phyloP scores from a whole-genome alignment of 495 filamentous ascomycete genomes.

The Podospora pseudoanserina region DNA sequence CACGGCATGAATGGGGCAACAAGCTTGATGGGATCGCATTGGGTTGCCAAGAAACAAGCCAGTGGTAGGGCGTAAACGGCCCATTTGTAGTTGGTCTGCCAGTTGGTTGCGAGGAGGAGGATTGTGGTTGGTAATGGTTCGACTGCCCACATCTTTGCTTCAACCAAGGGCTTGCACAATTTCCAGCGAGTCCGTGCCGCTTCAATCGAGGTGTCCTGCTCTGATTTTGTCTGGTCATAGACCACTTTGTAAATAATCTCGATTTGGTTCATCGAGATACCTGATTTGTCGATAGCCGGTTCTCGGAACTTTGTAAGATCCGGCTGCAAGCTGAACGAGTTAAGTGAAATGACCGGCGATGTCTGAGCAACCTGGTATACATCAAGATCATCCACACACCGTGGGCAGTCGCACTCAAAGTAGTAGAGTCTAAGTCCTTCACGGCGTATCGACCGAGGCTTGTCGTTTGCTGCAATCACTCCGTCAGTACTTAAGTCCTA shows the following conservation, averaged over 20 bases:
- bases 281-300: slow-evolving; percentile 27
- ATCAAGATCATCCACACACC: slow-evolving; percentile 42
- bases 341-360: slow-evolving; percentile 38
- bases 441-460: slow-evolving; percentile 32
- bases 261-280: slow-evolving; percentile 15
- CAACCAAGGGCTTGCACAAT: slow-evolving; percentile 35
- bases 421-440: slow-evolving; percentile 38
- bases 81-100: slow-evolving; percentile 25
- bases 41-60: slow-evolving; percentile 36
- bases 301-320: slow-evolving; percentile 22
- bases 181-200: slow-evolving; percentile 31
- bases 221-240: slow-evolving; percentile 4
- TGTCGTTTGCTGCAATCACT: slow-evolving; percentile 29
- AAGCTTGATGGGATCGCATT: slow-evolving; percentile 35
- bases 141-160: slow-evolving; percentile 38
- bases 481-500: slow-evolving; percentile 4
- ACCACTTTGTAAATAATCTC: slow-evolving; percentile 28
- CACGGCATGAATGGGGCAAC: slow-evolving; percentile 38
- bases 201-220: slow-evolving; percentile 14
- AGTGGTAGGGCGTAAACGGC: slow-evolving; percentile 35
- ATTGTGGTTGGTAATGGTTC: slow-evolving; percentile 38
- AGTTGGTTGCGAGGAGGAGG: slow-evolving; percentile 24
- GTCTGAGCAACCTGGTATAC: slow-evolving; percentile 41
- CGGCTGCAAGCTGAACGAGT: slow-evolving; percentile 31
- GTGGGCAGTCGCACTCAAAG: slow-evolving; percentile 42